Conservation (phyloP, 202 grass and related monocot genomes). For the Eragrostis tef region DNA sequence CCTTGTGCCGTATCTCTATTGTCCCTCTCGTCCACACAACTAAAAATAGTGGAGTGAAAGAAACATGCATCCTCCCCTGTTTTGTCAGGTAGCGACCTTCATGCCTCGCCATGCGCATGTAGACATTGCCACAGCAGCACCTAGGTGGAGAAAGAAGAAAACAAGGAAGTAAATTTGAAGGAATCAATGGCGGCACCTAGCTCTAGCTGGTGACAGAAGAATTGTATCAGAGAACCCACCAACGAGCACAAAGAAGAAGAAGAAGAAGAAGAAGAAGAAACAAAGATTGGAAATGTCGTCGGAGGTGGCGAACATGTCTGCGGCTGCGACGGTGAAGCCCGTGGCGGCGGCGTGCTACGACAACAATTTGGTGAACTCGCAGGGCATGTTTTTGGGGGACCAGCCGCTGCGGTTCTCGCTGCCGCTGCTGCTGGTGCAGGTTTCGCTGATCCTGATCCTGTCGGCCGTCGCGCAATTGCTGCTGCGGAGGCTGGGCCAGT, state of each 20-base stretch:
- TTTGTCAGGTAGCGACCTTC: neutral
- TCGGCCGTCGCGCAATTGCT: conserved; percentile 45
- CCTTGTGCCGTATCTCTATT: neutral
- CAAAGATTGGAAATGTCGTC: neutral
- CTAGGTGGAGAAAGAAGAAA: neutral
- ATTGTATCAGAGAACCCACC: neutral
- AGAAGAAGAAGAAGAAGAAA: neutral
- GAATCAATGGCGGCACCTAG: neutral
- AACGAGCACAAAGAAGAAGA: neutral
- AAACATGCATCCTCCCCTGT: neutral
- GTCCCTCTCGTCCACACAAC: neutral
- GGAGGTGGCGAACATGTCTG: neutral
- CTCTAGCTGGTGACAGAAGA: neutral
- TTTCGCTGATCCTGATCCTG: conserved; percentile 68
- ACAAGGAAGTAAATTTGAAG: neutral
- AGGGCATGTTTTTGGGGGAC: conserved; percentile 81
- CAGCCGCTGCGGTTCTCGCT: conserved; percentile 65
- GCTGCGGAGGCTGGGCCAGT: conserved; percentile 58
- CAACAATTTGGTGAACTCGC: conserved; percentile 74
- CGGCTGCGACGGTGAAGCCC: conserved; percentile 57
- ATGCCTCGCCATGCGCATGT: neutral
- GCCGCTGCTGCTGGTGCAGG: conserved; percentile 70
- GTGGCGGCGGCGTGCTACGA: conserved; percentile 66
- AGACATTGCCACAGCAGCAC: neutral
- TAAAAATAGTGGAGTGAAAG: neutral